A percentile compares a stretch with the other conserved stretches of the same genome.
Conservation (phyloP, 1,139 yeast species). For the Torulaspora pretoriensis region DNA sequence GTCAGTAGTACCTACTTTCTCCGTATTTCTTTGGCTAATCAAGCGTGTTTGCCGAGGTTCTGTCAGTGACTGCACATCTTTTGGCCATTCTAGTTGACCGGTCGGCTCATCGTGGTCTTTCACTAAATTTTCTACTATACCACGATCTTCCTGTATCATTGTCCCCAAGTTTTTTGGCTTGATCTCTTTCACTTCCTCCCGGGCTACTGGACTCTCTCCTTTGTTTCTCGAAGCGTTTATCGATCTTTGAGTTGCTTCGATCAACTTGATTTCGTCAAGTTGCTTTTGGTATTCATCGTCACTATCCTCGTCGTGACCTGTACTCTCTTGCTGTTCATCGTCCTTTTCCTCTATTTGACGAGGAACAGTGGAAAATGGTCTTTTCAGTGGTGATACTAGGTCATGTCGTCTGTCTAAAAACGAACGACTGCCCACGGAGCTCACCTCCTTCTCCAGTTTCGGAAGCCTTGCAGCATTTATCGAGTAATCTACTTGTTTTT, state of each 20-base stretch:
- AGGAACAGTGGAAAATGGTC: conserved; percentile 3
- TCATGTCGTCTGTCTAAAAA: conserved; percentile 31
- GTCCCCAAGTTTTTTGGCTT: neutral
- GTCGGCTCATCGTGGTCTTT: neutral
- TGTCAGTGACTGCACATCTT: neutral
- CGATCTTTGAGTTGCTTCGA: conserved; percentile 47
- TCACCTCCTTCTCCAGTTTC: conserved; percentile 19
- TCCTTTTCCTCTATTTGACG: conserved; percentile 10
- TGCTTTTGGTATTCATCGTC: conserved; percentile 35
- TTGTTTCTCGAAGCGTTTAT: conserved; percentile 36
- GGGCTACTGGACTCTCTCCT: neutral
- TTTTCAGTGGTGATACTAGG: conserved; percentile 23
- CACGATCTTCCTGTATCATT: neutral
- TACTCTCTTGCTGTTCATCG: neutral
- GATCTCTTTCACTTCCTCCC: neutral
- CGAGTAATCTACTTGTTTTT: conserved; percentile 37
- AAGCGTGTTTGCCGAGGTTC: neutral
- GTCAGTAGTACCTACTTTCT: neutral
- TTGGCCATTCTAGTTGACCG: too few relatives aligned
- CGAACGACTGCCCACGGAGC: conserved; percentile 30
- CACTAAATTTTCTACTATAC: neutral
- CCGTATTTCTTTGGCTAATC: neutral
- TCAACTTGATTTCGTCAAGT: conserved; percentile 40
- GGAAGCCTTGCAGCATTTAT: conserved; percentile 40
- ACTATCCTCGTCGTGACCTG: conserved; percentile 18